A percentile compares a stretch with the other conserved stretches of the same genome.
phyloP scores from a whole-genome alignment of 202 grass and related monocot genomes.

The Elaeis oleifera region DNA sequence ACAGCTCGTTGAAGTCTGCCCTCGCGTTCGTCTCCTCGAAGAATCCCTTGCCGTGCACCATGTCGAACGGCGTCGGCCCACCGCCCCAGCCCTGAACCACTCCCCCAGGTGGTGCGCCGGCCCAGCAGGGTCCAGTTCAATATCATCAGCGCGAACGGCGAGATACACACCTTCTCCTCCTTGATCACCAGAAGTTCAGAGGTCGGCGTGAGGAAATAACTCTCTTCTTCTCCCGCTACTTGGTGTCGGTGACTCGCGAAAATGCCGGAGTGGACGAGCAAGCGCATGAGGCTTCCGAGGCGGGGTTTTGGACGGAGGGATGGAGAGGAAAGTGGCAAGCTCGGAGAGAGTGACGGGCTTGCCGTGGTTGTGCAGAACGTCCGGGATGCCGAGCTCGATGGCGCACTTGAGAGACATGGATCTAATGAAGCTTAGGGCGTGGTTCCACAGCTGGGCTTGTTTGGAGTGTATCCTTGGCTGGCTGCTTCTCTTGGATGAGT shows the following conservation, averaged over 20 bases:
- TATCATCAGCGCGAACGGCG: no score
- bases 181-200: not conserved
- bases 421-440: not conserved
- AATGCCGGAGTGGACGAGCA: constrained; percentile 4
- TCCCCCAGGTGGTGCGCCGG: no score
- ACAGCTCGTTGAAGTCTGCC: no score
- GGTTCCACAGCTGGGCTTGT: not conserved
- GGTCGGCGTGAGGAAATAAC: not conserved
- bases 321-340: constrained; percentile 12
- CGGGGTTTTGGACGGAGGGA: constrained; percentile 1
- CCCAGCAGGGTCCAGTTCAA: no score
- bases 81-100: no score
- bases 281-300: constrained; percentile 19
- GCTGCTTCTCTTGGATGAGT: no score
- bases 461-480: no score
- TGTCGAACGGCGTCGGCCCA: no score
- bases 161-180: no score
- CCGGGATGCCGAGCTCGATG: constrained; percentile 22
- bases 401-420: constrained; percentile 22
- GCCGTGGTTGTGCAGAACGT: constrained; percentile 10
- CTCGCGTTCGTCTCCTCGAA: no score
- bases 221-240: not conserved
- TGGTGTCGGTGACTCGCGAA: not conserved
- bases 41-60: no score
- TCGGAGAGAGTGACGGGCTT: constrained; percentile 3